Conservation (phyloP, 345 rosid genomes). For the Lepidium africanum region DNA sequence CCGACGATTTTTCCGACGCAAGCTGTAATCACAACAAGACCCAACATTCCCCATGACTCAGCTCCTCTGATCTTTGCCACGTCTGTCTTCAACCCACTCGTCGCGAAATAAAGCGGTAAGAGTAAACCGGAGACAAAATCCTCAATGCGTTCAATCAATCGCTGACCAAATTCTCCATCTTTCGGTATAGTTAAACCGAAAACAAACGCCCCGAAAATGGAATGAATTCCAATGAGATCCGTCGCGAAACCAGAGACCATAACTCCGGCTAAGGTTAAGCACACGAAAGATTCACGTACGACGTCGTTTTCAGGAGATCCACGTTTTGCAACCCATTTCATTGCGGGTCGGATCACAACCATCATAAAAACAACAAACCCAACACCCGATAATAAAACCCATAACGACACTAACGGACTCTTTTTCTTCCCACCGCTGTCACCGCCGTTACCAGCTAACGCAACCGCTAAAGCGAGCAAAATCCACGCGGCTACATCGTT, state of each 20-base stretch:
- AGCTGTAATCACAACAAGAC: constrained; percentile 59
- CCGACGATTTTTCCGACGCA: constrained; percentile 74
- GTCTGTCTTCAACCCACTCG: constrained; percentile 77
- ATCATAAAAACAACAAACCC: constrained; percentile 65
- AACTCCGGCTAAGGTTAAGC: constrained; percentile 65
- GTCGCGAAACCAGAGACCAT: constrained; percentile 71
- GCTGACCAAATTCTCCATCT: constrained; percentile 70
- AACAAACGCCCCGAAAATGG: constrained; percentile 77
- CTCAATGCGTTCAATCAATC: constrained; percentile 70
- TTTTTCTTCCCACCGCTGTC: constrained; percentile 38
- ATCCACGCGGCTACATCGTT: constrained; percentile 91
- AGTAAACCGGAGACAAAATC: constrained; percentile 78
- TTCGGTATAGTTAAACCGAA: constrained; percentile 79
- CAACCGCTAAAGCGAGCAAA: constrained; percentile 68
- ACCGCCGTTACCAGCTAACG: constrained; percentile 50
- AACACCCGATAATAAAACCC: constrained; percentile 64
- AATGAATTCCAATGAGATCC: constrained; percentile 71
- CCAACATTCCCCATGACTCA: constrained; percentile 63
- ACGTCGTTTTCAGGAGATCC: constrained; percentile 42
- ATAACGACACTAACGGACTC: constrained; percentile 55
- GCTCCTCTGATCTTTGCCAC: constrained; percentile 55
- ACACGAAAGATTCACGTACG: constrained; percentile 62
- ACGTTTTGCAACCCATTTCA: constrained; percentile 60
- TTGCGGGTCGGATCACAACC: constrained; percentile 51
- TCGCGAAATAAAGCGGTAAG: constrained; percentile 83